phyloP scores from a whole-genome alignment of 75 land plant genomes.

The Sequoiadendron giganteum region DNA sequence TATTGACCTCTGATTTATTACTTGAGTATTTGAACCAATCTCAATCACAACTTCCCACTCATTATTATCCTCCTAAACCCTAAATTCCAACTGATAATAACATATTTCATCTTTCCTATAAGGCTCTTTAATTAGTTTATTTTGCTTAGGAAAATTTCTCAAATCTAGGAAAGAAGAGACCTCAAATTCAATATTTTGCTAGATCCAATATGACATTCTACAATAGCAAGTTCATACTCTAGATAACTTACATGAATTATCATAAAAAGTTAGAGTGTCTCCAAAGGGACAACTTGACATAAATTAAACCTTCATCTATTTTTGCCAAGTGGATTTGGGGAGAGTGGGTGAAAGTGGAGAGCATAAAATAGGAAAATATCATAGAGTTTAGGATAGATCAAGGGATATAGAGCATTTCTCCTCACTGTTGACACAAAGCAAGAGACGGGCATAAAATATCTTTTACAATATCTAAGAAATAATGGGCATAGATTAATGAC shows the following conservation, averaged over 20 bases:
- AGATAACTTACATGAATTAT: neutral
- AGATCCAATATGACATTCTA: neutral
- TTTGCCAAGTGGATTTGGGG: neutral
- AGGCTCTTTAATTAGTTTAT: too few relatives aligned
- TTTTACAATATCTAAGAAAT: neutral
- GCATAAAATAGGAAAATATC: neutral
- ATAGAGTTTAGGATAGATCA: neutral
- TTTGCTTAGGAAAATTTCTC: too few relatives aligned
- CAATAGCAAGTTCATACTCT: neutral
- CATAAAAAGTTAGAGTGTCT: neutral
- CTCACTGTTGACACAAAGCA: neutral
- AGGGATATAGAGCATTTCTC: neutral
- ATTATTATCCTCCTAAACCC: too few relatives aligned
- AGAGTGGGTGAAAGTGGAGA: neutral
- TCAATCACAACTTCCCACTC: too few relatives aligned
- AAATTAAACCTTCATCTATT: neutral
- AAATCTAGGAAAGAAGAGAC: too few relatives aligned
- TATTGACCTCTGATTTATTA: too few relatives aligned
- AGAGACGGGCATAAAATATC: neutral
- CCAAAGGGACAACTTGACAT: neutral
- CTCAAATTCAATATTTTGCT: conserved; percentile 6
- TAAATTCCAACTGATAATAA: too few relatives aligned
- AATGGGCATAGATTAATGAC: neutral
- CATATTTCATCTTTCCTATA: too few relatives aligned
- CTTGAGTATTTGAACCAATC: too few relatives aligned